phyloP scores from a whole-genome alignment of 2,329 filamentous ascomycete genomes.

The Trichoderma lentiforme region DNA sequence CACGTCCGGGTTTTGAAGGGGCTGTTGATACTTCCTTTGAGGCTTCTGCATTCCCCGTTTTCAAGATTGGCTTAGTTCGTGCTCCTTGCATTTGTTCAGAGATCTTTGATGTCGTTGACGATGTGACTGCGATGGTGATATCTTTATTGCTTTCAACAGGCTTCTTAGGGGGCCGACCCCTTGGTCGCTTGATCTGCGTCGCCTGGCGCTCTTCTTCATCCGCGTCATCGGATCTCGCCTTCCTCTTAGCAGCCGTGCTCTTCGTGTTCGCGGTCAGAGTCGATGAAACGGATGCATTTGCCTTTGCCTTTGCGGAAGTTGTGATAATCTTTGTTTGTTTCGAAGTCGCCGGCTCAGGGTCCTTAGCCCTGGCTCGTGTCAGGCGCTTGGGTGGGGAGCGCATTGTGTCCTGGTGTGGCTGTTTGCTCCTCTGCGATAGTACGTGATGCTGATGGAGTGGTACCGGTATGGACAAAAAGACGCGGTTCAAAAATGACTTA shows the following conservation, averaged over 20 bases:
- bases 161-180: slow-evolving; percentile 44
- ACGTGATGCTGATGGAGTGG: slow-evolving; percentile 1
- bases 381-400: slow-evolving; percentile 59
- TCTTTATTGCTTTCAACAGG: slow-evolving; percentile 26
- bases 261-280: slow-evolving; percentile 33
- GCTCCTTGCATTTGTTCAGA: slow-evolving; percentile 26
- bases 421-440: slow-evolving; percentile 29
- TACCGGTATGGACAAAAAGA: slow-evolving; percentile 4
- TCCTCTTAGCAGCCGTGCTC: slow-evolving; percentile 42
- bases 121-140: slow-evolving; percentile 16
- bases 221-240: slow-evolving; percentile 52
- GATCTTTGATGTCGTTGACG: slow-evolving; percentile 11
- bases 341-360: slow-evolving; percentile 32
- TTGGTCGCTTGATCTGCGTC: slow-evolving; percentile 36
- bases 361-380: slow-evolving; percentile 49
- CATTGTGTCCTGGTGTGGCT: slow-evolving; percentile 32
- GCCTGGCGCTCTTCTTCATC: slow-evolving; percentile 42
- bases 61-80: slow-evolving; percentile 28
- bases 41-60: slow-evolving; percentile 27
- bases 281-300: slow-evolving; percentile 30
- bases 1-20: slow-evolving; percentile 38
- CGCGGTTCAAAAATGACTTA: slow-evolving; percentile 18
- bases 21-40: slow-evolving; percentile 26
- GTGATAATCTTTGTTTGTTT: slow-evolving; percentile 47
- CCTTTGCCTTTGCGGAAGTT: slow-evolving; percentile 46